Conservation (phyloP, 257 asterid species). For the Forsythia viridissima region DNA sequence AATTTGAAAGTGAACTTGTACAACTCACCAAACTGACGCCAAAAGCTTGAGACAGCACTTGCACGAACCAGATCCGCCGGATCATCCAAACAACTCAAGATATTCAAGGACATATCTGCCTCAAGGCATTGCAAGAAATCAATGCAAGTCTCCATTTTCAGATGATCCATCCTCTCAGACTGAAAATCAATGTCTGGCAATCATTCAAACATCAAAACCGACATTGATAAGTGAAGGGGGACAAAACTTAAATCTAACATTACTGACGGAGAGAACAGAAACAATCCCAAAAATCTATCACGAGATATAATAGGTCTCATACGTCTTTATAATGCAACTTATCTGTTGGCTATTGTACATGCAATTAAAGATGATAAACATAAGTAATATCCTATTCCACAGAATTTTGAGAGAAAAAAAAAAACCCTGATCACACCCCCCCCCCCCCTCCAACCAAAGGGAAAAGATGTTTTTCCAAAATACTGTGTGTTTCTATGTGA, state of each 20-base stretch:
- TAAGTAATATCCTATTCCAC: background rate
- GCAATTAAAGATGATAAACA: background rate
- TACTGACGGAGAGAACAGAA: background rate
- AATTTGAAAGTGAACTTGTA: background rate
- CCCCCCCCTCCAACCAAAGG: too few species aligned
- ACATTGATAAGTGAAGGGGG: background rate
- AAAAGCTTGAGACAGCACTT: conserved; percentile 52
- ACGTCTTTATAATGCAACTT: background rate
- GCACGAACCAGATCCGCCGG: conserved; percentile 69
- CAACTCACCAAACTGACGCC: conserved; percentile 74
- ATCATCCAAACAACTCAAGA: conserved; percentile 61
- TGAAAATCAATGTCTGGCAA: conserved; percentile 1
- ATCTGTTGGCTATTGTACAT: background rate
- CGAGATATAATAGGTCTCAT: background rate
- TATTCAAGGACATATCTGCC: conserved; percentile 41
- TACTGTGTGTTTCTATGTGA: background rate
- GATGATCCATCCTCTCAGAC: conserved; percentile 22
- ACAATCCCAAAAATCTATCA: background rate
- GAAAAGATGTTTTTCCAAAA: background rate
- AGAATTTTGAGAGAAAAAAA: background rate
- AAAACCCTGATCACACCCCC: background rate
- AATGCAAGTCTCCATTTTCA: conserved; percentile 36
- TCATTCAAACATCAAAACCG: conserved; percentile 17
- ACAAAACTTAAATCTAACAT: background rate
- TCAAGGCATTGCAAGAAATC: conserved; percentile 58